phyloP scores from a whole-genome alignment of 2,329 filamentous ascomycete species.

The Aspergillus puulaauensis region DNA sequence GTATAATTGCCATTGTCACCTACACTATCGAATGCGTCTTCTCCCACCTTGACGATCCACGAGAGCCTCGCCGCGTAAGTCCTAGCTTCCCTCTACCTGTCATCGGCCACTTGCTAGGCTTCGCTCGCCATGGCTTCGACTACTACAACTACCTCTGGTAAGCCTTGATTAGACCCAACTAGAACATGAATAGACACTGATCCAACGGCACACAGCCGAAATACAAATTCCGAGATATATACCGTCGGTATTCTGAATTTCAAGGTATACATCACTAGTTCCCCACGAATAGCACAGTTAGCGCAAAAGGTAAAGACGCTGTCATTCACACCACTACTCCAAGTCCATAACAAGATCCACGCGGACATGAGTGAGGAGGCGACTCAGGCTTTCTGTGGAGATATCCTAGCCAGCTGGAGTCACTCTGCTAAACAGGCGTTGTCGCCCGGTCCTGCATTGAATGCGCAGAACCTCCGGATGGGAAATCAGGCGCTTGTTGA shows the following conservation, averaged over 20 bases:
- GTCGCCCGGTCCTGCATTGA: neutral
- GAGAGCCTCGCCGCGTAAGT: neutral
- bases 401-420: neutral
- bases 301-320: neutral
- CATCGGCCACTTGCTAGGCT: neutral
- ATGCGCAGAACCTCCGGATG: neutral
- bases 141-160: neutral
- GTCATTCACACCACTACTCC: neutral
- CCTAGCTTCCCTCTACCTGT: neutral
- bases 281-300: neutral
- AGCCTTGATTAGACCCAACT: neutral
- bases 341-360: neutral
- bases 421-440: neutral
- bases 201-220: neutral
- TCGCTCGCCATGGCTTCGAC: neutral
- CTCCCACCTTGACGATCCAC: neutral
- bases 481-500: neutral
- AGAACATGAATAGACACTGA: neutral
- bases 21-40: neutral
- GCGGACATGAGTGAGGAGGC: neutral
- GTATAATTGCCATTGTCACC: neutral
- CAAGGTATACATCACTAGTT: neutral
- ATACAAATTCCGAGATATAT: neutral
- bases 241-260: neutral
- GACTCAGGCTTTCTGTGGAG: neutral